Evolutionary conservation across 371 early-diverging fungal species (phyloP), one percentile per base, ranked within the genome.

Genomic region (Apophysomyces variabilis): DNA sequence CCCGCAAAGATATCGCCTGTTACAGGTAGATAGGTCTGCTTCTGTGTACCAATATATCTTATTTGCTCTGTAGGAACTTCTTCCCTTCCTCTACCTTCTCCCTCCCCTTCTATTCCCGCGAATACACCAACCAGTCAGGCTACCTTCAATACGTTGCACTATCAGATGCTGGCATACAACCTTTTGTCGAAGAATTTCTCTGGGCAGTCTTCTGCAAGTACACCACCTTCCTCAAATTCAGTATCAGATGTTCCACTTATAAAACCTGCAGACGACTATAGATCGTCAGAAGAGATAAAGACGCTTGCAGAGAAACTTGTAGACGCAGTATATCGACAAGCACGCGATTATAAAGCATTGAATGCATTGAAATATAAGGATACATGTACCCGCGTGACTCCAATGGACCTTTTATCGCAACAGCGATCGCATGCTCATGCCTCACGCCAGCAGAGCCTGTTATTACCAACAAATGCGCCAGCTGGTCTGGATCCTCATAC

Each of bases 381-480:
- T 14, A 46, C 47, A 18, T 41, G 54, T 21, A 50, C 21, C 21
- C 54, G 54, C 16, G 54, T 67, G 16, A 65, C 67, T n/a, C 57
- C 65, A 56, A 59, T 72, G 37, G 78, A 77, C 37, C 54, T 79
- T 12, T 64, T 78, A 18, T 56, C 66, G 6, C 71, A 72, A 37
- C 72, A 61, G 18, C 62, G 67, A 21, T 74, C 81, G 4, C 78
- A 83, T 58, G 80, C 82, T 35, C 85, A 87, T 68, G 82, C 87
- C 1, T 87, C 88, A 26, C 84, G 86, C 12, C 85, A 89, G 61
- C 93, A 92, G 68, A 82, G 89, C 1, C 67, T 90, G 5, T 67
- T 92, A 9, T 77, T 92, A 14, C 92, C 93, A 21, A 82, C 86
- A 50, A 81, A 90, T 11, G 83, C 86, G 35, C 95, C 95, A 0